phyloP scores from a whole-genome alignment of 129 eudicot species.

The Flaveria linearis region DNA sequence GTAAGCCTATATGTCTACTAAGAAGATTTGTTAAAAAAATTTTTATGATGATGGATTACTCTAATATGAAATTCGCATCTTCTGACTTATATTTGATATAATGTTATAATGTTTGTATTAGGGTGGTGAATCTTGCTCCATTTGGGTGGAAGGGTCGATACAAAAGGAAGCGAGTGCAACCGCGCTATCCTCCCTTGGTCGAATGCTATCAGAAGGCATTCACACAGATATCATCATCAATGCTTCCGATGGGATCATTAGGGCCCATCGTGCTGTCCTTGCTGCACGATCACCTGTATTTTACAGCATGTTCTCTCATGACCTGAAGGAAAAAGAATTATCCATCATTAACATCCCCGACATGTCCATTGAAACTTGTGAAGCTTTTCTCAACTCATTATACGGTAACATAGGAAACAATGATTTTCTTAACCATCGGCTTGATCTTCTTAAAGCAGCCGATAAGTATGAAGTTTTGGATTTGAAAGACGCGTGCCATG shows the following conservation, averaged over 20 bases:
- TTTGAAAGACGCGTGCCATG: constrained; percentile 77
- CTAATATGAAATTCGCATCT: neutral
- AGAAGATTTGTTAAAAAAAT: neutral
- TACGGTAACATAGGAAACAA: constrained; percentile 51
- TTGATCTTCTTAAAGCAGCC: constrained; percentile 77
- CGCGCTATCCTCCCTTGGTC: constrained; percentile 55
- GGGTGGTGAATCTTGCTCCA: constrained; percentile 71
- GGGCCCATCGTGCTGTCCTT: constrained; percentile 79
- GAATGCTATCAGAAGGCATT: constrained; percentile 71
- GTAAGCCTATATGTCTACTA: neutral
- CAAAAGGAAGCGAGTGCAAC: constrained; percentile 48
- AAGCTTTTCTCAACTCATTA: constrained; percentile 58
- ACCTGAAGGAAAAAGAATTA: constrained; percentile 68
- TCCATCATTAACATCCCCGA: constrained; percentile 64
- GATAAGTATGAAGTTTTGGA: constrained; percentile 74
- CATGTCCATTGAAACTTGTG: constrained; percentile 73
- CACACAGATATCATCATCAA: constrained; percentile 69
- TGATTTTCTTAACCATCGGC: constrained; percentile 61
- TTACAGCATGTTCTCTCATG: constrained; percentile 76
- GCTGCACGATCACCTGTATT: constrained; percentile 79
- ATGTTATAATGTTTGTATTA: constrained; percentile 22
- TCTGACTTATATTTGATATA: neutral
- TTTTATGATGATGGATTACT: neutral
- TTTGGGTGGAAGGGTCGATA: constrained; percentile 55
- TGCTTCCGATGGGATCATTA: constrained; percentile 57